Base-by-base conservation (phyloP, 495 filamentous ascomycete species). In the Penicillium riverlandense region DNA sequence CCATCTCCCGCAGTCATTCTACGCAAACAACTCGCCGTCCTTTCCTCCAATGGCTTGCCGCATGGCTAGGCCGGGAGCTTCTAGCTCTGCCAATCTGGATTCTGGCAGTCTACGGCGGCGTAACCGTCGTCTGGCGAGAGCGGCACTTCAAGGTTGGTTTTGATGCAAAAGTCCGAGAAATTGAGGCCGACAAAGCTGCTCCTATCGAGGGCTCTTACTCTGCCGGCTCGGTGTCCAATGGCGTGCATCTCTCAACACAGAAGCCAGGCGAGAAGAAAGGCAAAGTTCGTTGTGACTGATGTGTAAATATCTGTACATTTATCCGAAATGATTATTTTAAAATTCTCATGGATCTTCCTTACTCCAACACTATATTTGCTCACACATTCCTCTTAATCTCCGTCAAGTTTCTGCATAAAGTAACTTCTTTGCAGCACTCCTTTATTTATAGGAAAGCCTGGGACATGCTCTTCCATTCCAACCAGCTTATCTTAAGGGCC, bases 1-100 rank as follows among this genome's bases (percentile, higher is more conserved):
- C 67, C 1, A 22, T 4, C 22, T 48, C 52, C 11, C 49, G 44
- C 15, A 45, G 29, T 7, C 37, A 45, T 7, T 36, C 43, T 14
- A 48, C 47, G 8, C 49, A 53, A 16, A 36, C 57, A 4, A 68
- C 70, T 16, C 70, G 73, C 38, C 69, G 82, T 7, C 63, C 72
- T 1, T 84, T 92, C 48, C 45, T 62, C 5, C 72, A 84, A 50
- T 97, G 90, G 89, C 54, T 90, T 1, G 49, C 74, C 1, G 85
- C 88, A 2, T 99, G 94, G 94, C 51, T 95, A 0, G 90, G 86
- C 0, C 72, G 92, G 14, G 92, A 99, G 58, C 32, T 76, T 1
- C 66, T 95, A 7, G 90, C 94, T 0, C 69, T 91, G 27, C 88
- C 88, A 6, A 86, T 99, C 39, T 97, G 92, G 92, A 38, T 69